These are phyloP conservation scores for Bruguiera hainesii DNA, from an alignment of 441 rosid species.

Conservation along the genomic window DNA sequence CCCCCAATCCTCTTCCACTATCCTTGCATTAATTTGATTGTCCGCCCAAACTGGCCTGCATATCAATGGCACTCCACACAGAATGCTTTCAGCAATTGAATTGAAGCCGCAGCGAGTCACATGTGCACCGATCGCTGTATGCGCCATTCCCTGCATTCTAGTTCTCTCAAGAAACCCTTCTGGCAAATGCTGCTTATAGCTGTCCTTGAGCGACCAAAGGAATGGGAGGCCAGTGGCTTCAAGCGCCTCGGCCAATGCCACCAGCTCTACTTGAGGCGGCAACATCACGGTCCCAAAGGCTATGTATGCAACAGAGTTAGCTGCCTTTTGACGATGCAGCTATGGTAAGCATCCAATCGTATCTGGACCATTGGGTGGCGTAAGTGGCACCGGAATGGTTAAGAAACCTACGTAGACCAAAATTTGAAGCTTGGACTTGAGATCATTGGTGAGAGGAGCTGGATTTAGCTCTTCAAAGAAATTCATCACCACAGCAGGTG, in stretches of 20 bases:
- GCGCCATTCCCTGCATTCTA: too few species aligned
- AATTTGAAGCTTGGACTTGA: conserved; percentile 2
- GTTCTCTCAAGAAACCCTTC: too few species aligned
- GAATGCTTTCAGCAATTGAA: too few species aligned
- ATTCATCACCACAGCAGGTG: neutral
- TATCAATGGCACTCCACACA: too few species aligned
- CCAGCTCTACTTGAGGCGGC: neutral
- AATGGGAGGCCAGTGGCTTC: neutral
- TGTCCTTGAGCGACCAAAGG: too few species aligned
- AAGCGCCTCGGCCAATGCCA: conserved; percentile 3
- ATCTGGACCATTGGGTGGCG: neutral
- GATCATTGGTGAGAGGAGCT: neutral
- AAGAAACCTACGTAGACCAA: neutral
- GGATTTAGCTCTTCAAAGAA: conserved; percentile 5
- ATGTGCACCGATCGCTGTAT: too few species aligned
- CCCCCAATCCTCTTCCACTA: too few species aligned
- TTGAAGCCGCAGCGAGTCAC: too few species aligned
- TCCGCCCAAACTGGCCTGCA: too few species aligned
- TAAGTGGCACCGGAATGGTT: neutral
- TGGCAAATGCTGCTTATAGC: too few species aligned
- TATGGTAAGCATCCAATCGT: neutral
- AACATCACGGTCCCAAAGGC: neutral
- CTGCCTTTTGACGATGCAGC: neutral
- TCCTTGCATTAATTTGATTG: too few species aligned
- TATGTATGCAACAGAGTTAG: neutral